Evolutionary conservation across 2,329 filamentous ascomycete genomes (phyloP).

Genomic region (Ceratocystis ficicola): DNA sequence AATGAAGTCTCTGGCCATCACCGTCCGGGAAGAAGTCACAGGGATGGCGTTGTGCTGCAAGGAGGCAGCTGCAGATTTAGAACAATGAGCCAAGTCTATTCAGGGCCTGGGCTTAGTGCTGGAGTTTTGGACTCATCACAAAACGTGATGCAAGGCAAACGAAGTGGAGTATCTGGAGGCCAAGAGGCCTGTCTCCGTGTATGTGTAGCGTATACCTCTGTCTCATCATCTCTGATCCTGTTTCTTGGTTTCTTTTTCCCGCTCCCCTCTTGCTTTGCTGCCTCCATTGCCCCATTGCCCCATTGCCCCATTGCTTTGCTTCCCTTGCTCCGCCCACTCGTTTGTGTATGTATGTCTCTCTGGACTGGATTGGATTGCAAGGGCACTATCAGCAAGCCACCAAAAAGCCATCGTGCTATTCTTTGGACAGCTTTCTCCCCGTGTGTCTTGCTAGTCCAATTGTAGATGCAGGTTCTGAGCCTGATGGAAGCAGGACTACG

Average conservation of each 20-base stretch:
- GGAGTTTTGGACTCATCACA: constrained; percentile 9
- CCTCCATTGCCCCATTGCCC: neutral
- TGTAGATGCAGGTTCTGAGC: neutral
- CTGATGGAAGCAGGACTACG: neutral
- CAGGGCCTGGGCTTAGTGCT: constrained; percentile 4
- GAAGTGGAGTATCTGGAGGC: neutral
- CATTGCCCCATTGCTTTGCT: neutral
- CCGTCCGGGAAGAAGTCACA: neutral
- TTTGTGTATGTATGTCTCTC: neutral
- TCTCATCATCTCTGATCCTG: constrained; percentile 6
- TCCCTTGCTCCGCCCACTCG: neutral
- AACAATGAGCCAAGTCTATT: neutral
- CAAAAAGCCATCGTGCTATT: constrained; percentile 1
- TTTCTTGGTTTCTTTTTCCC: neutral
- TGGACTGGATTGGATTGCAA: constrained; percentile 7
- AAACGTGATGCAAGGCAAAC: constrained; percentile 7
- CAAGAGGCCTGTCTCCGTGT: neutral
- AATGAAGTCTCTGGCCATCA: constrained; percentile 7
- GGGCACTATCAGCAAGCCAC: constrained; percentile 10
- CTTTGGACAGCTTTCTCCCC: neutral
- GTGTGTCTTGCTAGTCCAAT: neutral
- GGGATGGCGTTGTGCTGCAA: constrained; percentile 1
- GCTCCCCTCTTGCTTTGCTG: neutral
- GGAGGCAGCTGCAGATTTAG: neutral
- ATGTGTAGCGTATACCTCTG: neutral